Evolutionary conservation across 1,284 basidiomycete genomes (phyloP), one percentile per base, ranked within the genome.

Genomic region (Fomes fomentarius): DNA sequence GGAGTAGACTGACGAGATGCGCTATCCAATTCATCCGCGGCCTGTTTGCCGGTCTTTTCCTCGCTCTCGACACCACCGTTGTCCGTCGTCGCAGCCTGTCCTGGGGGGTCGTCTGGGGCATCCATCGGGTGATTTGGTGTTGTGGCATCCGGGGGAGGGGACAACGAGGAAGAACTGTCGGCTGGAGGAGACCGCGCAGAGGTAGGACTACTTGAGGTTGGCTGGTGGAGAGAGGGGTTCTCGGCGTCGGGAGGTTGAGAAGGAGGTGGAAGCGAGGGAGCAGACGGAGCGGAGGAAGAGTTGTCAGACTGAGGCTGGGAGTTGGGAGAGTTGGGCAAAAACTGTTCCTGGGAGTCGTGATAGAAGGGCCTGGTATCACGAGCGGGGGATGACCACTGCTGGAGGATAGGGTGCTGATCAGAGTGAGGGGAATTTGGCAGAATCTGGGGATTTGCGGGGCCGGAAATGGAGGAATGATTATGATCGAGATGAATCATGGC

Each of bases 401-500:
- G 66, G 62, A 77, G 63, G 58, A 71, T 62, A 63, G 69, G 65
- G 70, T 70, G 71, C 66, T 75, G 64, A 70, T 70, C 63, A 65
- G 63, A 49, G 49, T 63, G 71, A 56, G 68, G 68, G 63, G 69
- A 69, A 66, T 69, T 71, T 67, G 74, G 64, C 61, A 76, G 74
- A 66, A 79, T 77, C 66, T 53, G 56, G 61, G 77, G 69, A 62
- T 76, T 76, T 61, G 71, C 62, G 61, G 71, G 67, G 61, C 72
- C 72, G 65, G 75, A 69, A 58, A 75, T 72, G 56, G 71, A 61
- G 61, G 61, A 64, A 68, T 76, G 74, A 70, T 74, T 81, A 64
- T 75, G 81, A 82, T 84, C 82, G 74, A 83, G 76, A 76, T 82
- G 80, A 72, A 83, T 79, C 81, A 83, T 83, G 66, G 62, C 46